phyloP scores from a whole-genome alignment of 192 early-diverging fungal genomes.

The Mortierella alpina region DNA sequence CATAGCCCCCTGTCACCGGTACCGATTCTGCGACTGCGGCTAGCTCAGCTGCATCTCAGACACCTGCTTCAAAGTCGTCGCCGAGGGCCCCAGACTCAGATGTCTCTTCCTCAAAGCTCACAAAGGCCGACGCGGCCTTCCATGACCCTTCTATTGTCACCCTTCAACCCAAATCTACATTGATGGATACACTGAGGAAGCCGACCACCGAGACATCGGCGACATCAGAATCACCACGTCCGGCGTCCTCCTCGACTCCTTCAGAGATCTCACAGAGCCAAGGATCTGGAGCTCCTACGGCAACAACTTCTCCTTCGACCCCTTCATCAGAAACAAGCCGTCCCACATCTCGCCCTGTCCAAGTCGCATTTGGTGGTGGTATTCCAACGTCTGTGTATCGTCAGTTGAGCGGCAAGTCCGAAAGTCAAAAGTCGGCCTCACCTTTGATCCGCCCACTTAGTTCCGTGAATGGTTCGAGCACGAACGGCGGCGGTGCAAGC shows the following conservation, averaged over 20 bases:
- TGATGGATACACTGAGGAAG: constrained; percentile 8
- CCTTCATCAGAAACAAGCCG: constrained; percentile 26
- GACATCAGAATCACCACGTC: background rate
- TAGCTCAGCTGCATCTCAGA: background rate
- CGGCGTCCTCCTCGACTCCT: constrained; percentile 12
- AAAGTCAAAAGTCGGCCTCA: constrained; percentile 41
- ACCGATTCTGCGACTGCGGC: background rate
- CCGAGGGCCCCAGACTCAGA: background rate
- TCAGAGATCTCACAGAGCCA: constrained; percentile 26
- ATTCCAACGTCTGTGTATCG: constrained; percentile 70
- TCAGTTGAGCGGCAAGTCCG: constrained; percentile 67
- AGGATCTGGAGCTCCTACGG: constrained; percentile 23
- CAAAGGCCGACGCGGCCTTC: constrained; percentile 6
- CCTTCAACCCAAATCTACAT: constrained; percentile 16
- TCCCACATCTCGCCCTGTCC: constrained; percentile 34
- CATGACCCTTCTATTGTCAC: constrained; percentile 40
- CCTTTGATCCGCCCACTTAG: constrained; percentile 45
- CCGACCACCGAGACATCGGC: background rate
- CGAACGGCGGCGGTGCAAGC: constrained; percentile 32
- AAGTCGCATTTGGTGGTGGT: constrained; percentile 61
- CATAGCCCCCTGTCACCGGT: constrained; percentile 26
- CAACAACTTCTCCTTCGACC: constrained; percentile 11
- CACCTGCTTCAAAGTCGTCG: background rate
- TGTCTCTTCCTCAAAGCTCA: background rate
- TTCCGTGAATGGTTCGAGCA: constrained; percentile 20